Evolutionary conservation across 257 asterid species (phyloP), one percentile per base, ranked within the genome.

Genomic region (Solanum lignicaule): DNA sequence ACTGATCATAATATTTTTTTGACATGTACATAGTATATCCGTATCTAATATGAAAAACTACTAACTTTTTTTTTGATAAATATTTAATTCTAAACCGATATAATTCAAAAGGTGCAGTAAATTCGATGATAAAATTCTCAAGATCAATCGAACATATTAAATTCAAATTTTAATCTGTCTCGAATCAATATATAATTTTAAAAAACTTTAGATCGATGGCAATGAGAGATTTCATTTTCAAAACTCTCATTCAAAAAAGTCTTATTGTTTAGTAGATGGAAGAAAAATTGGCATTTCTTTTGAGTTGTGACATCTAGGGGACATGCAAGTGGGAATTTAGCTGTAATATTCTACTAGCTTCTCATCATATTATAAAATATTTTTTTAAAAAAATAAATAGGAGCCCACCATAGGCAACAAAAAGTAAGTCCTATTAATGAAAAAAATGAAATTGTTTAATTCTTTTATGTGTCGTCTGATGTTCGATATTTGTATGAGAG

Each of bases 261-360:
- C 68, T 14, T 35, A 4, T 35, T 18, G 68, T 41, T 62, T 4
- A 41, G 46, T 76, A 79, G 13, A 36, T 48, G 20, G 58, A 31
- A 46, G 74, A 32, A 27, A 33, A 25, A 20, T 33, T 23, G 76
- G 62, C 62, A 36, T 68, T 88, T 82, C 41, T 88, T 35, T 46
- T 18, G 41, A 75, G 86, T 46, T 75, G 86, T 46, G 82, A 74
- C 73, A 46, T 58, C 23, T 29, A 55, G 31, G 85, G 38, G 69
- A 48, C 86, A 82, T 82, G 86, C 88, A 31, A 88, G 88, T 88
- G 90, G 90, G 66, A 82, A 23, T 62, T 85, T 62, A 16, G 65
- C 83, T 88, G 86, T 74, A 60, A 60, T 48, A 85, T 78, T 32
- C 55, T 76, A 35, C 48, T 46, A 48, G 20, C 43, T 82, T 82